Base-by-base conservation (phyloP, 169 alveolate species). In the Eimeria zaria region DNA sequence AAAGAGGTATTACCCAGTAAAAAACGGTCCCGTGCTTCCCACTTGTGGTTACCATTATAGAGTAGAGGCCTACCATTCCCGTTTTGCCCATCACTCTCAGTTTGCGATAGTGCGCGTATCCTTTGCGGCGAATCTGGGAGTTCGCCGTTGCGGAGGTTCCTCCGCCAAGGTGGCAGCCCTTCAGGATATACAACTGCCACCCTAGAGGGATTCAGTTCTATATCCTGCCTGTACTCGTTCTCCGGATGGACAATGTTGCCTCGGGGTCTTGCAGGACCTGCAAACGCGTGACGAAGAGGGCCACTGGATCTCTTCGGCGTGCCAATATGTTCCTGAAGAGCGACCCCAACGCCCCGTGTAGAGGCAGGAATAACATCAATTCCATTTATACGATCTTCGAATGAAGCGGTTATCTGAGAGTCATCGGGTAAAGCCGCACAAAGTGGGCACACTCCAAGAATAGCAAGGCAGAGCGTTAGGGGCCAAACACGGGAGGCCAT, bases 381-480 rank as follows among this genome's bases (percentile, higher is more conserved):
- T n/a, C 81, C 74, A 87, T 36, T 39, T 62, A 14, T n/a, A 39
- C 44, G 71, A 3, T 39, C 80, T 64, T 33, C 53, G 46, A 14
- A 27, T 33, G 83, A 44, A 12, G 8, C 94, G 3, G 64, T 44
- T 20, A 51, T 64, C 6, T 39, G 94, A 30, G 64, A 60, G 55
- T 33, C 94, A 33, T 87, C 94, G 58, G 55, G 94, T 20, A 87
- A 30, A 51, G 94, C 60, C 71, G 94, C 44, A 83, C 64, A 60
- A 24, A 48, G 83, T 27, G 55, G 30, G 48, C 44, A 62, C 94
- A 51, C 67, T 62, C 84, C 94, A 60, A 87, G 84, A 44, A 60
- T 83, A 64, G 94, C 80, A 2, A 87, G 62, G 53, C 80, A 87
- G 83, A 87, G 64, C 30, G 71, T 64, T 51, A 87, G 83, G 44